These are phyloP conservation scores for Aspergillus latus DNA, from an alignment of 2,329 filamentous ascomycete species.

Conservation along the genomic window DNA sequence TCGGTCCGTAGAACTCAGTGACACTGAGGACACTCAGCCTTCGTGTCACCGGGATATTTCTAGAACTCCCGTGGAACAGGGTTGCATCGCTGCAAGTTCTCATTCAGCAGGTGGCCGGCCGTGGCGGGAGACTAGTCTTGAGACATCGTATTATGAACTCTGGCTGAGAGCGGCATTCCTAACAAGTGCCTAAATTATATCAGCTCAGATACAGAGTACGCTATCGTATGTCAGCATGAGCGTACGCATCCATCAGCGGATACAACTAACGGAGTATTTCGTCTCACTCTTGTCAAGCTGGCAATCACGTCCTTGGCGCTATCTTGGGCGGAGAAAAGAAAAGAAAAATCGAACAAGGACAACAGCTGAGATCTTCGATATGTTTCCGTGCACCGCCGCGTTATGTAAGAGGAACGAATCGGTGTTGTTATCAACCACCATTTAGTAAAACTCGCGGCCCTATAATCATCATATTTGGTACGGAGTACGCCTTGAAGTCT, in stretches of 20 bases:
- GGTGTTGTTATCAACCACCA: not conserved
- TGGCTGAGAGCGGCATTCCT: not conserved
- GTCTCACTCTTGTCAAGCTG: not conserved
- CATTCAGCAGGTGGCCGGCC: not conserved
- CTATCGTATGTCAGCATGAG: not conserved
- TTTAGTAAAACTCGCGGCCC: not conserved
- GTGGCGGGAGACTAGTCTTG: not conserved
- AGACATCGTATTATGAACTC: slow-evolving; percentile 1
- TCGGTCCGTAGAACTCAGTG: not conserved
- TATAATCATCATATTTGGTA: not conserved
- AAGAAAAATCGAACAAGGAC: not conserved
- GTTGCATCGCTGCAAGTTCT: not conserved
- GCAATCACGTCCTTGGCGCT: not conserved
- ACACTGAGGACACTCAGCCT: not conserved
- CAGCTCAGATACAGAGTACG: not conserved
- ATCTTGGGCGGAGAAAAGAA: no score
- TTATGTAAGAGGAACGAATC: not conserved
- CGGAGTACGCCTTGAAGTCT: not conserved
- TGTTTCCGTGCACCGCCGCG: not conserved
- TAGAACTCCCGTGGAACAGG: not conserved
- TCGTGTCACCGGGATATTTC: slow-evolving; percentile 2
- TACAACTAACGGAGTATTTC: not conserved
- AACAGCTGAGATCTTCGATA: not conserved
- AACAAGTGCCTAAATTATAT: not conserved
- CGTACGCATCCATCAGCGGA: not conserved